These are phyloP conservation scores for Saturnispora quitensis DNA, from an alignment of 805 yeast species.

Conservation along the genomic window DNA sequence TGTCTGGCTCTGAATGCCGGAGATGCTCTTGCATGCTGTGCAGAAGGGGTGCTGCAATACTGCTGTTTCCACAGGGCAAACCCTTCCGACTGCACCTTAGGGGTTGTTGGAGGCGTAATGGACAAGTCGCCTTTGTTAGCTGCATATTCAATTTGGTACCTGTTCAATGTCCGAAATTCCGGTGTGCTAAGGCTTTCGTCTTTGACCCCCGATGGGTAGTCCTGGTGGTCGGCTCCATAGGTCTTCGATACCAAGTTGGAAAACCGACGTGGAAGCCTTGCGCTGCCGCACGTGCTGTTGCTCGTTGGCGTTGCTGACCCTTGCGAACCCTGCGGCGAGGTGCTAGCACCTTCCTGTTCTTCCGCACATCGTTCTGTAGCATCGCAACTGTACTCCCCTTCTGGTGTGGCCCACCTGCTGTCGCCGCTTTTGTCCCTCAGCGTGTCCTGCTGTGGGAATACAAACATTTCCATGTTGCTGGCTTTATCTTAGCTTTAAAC, in stretches of 20 bases:
- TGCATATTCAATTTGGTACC: background rate
- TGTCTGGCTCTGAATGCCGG: background rate
- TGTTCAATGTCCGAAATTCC: background rate
- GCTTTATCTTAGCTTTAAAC: background rate
- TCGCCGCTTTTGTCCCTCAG: background rate
- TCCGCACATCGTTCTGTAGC: background rate
- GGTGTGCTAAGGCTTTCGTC: background rate
- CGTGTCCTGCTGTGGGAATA: background rate
- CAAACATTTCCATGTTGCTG: background rate
- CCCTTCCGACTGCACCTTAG: background rate
- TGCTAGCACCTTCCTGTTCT: background rate
- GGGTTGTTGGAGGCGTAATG: background rate
- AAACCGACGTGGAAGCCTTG: background rate
- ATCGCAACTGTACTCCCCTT: background rate
- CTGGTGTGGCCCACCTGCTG: background rate
- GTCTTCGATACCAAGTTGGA: background rate
- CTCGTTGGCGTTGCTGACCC: background rate
- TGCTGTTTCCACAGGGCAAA: background rate
- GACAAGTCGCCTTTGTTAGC: background rate
- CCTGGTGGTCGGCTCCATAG: background rate
- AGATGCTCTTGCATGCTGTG: background rate
- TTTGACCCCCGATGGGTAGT: background rate
- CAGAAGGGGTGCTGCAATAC: background rate
- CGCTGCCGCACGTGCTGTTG: background rate
- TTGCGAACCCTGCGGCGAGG: background rate